phyloP scores from a whole-genome alignment of 257 asterid species.

The Salvia splendens region DNA sequence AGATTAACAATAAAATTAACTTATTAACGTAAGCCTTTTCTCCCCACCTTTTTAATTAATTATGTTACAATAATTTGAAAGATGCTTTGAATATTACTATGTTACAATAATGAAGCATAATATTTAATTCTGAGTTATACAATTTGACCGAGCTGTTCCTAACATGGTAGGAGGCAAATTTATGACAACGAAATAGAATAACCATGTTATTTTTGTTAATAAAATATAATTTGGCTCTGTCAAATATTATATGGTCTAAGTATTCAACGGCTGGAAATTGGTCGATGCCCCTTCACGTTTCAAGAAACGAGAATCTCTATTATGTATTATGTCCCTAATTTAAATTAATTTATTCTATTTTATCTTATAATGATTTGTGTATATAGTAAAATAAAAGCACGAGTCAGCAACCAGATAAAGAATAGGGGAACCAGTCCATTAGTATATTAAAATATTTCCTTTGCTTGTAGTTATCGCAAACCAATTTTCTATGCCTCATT shows the following conservation, averaged over 20 bases:
- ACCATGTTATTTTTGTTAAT: not conserved
- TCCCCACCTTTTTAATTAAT: not conserved
- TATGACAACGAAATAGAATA: not conserved
- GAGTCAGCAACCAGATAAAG: not conserved
- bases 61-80: not conserved
- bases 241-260: not conserved
- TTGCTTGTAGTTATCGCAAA: no score
- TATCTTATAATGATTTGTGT: not conserved
- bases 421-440: no score
- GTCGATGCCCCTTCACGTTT: not conserved
- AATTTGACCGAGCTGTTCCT: conserved; percentile 17
- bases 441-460: no score
- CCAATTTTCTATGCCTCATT: no score
- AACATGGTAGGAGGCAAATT: not conserved
- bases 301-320: not conserved
- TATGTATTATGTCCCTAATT: no score
- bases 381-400: not conserved
- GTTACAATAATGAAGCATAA: not conserved
- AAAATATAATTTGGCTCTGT: no score
- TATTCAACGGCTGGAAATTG: conserved; percentile 15
- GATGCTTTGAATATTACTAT: no score
- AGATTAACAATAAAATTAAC: not conserved
- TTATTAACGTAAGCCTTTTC: not conserved
- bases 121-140: not conserved
- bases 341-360: no score